phyloP scores from a whole-genome alignment of 805 yeast species.

The Candida maris region DNA sequence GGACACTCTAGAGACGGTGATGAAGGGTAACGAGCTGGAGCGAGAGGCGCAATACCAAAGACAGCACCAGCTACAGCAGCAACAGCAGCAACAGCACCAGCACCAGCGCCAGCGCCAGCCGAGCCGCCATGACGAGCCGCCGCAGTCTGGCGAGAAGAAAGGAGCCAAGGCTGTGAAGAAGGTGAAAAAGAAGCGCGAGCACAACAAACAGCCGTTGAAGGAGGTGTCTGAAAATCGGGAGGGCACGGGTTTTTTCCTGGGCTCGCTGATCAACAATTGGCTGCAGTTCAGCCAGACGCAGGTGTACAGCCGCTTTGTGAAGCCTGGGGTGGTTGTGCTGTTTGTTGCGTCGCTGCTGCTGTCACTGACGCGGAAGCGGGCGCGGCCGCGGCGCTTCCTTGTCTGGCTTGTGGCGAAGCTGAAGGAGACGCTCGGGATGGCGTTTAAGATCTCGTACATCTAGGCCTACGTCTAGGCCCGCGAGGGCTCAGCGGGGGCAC shows the following conservation, averaged over 20 bases:
- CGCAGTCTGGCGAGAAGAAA: constrained; percentile 1
- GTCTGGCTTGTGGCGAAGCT: constrained; percentile 18
- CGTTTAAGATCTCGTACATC: constrained; percentile 27
- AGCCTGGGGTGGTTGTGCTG: constrained; percentile 13
- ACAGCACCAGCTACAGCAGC: constrained; percentile 2
- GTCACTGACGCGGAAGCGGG: constrained; percentile 10
- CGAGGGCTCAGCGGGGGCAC: no score
- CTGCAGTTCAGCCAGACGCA: constrained; percentile 1
- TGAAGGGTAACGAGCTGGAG: constrained; percentile 3
- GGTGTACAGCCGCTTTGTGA: constrained; percentile 6
- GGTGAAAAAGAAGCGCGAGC: constrained; percentile 1
- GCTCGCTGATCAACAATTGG: not conserved
- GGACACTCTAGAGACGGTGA: constrained; percentile 9
- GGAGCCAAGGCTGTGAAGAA: constrained; percentile 3
- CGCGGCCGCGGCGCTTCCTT: constrained; percentile 8
- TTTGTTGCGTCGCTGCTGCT: constrained; percentile 16
- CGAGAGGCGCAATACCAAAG: constrained; percentile 4
- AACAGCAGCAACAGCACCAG: not conserved
- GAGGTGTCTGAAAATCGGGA: not conserved
- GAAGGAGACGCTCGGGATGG: constrained; percentile 25
- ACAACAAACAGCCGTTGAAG: constrained; percentile 3
- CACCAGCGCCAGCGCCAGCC: constrained; percentile 1
- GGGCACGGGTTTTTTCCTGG: constrained; percentile 6
- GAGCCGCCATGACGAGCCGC: constrained; percentile 1
- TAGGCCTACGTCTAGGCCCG: no score